A percentile compares a stretch with the other conserved stretches of the same genome.
phyloP scores from a whole-genome alignment of 2,329 filamentous ascomycete genomes.

The Claviceps arundinis region DNA sequence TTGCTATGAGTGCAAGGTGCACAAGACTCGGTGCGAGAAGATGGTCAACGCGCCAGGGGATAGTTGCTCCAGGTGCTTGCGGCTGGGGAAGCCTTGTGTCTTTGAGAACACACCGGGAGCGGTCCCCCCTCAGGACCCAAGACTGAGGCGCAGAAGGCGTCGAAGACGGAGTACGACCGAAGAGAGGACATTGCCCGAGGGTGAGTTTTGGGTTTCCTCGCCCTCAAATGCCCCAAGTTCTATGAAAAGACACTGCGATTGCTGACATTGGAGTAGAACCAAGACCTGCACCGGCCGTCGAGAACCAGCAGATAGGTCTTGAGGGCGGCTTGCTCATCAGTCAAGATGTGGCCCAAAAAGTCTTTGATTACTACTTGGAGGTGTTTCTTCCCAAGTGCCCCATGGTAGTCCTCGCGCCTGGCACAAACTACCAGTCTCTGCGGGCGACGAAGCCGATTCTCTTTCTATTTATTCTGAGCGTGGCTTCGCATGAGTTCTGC shows the following conservation, averaged over 20 bases:
- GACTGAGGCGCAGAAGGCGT: too few species aligned
- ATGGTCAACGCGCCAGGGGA: not conserved
- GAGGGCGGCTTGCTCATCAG: constrained; percentile 2
- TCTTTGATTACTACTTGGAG: constrained; percentile 2
- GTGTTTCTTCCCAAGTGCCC: constrained; percentile 1
- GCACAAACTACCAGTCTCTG: not conserved
- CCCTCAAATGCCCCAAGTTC: too few species aligned
- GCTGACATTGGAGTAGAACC: not conserved
- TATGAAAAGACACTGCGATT: not conserved
- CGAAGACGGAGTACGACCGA: too few species aligned
- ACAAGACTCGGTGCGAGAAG: constrained; percentile 5
- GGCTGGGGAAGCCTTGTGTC: constrained; percentile 3
- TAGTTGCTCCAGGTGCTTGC: not conserved
- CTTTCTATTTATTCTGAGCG: constrained; percentile 2
- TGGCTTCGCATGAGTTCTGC: not conserved
- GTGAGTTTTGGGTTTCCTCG: too few species aligned
- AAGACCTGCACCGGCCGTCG: constrained; percentile 2
- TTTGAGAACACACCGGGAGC: not conserved
- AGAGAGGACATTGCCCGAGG: too few species aligned
- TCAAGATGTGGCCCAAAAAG: constrained; percentile 1
- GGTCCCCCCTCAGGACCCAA: too few species aligned
- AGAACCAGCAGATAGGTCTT: constrained; percentile 3
- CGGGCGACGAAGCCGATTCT: constrained; percentile 4
- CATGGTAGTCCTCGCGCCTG: constrained; percentile 1
- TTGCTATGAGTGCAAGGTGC: constrained; percentile 2